Percentiles rank a stretch among this genome's conserved stretches.
Conservation (phyloP, 1,284 basidiomycete genomes). For the Taiwanofungus camphoratus region DNA sequence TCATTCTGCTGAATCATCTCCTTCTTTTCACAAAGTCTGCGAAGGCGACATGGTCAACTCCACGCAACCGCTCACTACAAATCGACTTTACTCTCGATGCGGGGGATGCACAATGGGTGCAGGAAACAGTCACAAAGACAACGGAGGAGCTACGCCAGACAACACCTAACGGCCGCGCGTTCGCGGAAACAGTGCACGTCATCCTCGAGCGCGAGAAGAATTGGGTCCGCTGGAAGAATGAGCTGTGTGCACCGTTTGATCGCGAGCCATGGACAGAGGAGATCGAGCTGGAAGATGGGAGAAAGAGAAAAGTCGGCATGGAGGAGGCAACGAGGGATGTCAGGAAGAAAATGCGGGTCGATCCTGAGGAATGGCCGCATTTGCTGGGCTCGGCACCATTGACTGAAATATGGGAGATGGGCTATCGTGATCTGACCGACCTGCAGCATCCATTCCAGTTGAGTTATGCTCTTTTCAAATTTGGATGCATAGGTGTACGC, state of each 20-base stretch:
- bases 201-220: constrained; percentile 79
- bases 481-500: too few relatives aligned
- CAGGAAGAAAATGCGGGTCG: constrained; percentile 47
- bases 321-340: constrained; percentile 53
- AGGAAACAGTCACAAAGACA: constrained; percentile 57
- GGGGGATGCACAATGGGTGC: constrained; percentile 66
- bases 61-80: constrained; percentile 67
- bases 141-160: constrained; percentile 71
- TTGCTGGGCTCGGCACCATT: constrained; percentile 57
- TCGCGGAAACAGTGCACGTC: constrained; percentile 63
- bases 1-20: constrained; percentile 80
- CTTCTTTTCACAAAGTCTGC: constrained; percentile 68
- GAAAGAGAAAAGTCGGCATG: constrained; percentile 42
- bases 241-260: constrained; percentile 71
- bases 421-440: constrained; percentile 58
- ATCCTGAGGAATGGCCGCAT: constrained; percentile 54
- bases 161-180: constrained; percentile 65
- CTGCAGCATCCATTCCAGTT: constrained; percentile 63
- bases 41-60: constrained; percentile 55
- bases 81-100: constrained; percentile 73
- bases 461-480: too few relatives aligned
- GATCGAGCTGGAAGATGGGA: constrained; percentile 30
- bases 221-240: constrained; percentile 84
- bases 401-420: constrained; percentile 78
- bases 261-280: constrained; percentile 54